phyloP scores from a whole-genome alignment of 306 rosid genomes.

The Sesbania bispinosa region DNA sequence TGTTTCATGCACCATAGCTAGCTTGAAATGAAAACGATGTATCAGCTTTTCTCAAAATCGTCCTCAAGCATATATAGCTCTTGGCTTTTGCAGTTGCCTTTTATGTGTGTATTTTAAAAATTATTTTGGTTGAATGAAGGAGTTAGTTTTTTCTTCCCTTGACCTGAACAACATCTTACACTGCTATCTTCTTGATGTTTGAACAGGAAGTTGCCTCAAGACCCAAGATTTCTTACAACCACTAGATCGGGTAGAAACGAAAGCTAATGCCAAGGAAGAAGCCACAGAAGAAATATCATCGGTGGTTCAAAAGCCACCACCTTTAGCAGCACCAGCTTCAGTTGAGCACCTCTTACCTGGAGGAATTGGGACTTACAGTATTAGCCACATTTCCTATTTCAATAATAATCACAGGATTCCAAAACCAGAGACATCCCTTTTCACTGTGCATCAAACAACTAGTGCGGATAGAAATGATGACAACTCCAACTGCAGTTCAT shows the following conservation, averaged over 20 bases:
- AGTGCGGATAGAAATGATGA: constrained; percentile 68
- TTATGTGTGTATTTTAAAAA: neutral
- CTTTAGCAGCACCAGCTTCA: constrained; percentile 43
- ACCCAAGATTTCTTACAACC: constrained; percentile 97
- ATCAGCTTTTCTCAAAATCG: neutral
- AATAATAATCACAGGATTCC: constrained; percentile 63
- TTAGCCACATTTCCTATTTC: constrained; percentile 69
- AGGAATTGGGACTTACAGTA: constrained; percentile 94
- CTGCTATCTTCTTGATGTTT: constrained; percentile 28
- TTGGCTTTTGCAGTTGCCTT: neutral
- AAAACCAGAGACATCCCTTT: constrained; percentile 65
- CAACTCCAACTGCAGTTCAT: constrained; percentile 81
- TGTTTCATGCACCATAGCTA: neutral
- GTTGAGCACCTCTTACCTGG: constrained; percentile 87
- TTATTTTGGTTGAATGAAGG: neutral
- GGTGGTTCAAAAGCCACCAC: constrained; percentile 40
- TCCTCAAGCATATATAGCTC: neutral
- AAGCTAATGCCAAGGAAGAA: constrained; percentile 61
- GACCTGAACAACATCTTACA: neutral
- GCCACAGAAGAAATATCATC: constrained; percentile 47
- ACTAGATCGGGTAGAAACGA: constrained; percentile 57
- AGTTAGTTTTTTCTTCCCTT: neutral
- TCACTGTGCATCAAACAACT: constrained; percentile 51
- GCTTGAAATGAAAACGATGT: constrained; percentile 24
- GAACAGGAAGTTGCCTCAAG: constrained; percentile 66